Evolutionary conservation across 2,329 filamentous ascomycete species (phyloP).

Genomic region (Allantophomopsis cytisporea): DNA sequence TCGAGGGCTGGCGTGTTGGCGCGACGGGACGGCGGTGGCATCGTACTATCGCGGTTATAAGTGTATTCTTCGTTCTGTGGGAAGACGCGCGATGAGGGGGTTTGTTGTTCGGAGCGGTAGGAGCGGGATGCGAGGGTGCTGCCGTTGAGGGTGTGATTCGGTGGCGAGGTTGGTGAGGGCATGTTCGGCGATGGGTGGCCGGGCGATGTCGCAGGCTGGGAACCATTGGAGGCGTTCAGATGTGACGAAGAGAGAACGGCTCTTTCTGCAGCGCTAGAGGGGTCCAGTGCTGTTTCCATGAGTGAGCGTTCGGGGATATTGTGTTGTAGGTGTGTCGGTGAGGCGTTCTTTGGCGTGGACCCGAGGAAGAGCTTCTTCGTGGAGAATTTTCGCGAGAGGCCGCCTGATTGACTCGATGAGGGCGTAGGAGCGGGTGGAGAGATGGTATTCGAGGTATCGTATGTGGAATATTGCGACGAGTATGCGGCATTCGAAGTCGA

Average conservation of each 20-base stretch:
- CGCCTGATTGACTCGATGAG: constrained; percentile 34
- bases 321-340: constrained; percentile 61
- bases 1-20: constrained; percentile 49
- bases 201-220: constrained; percentile 36
- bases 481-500: constrained; percentile 6
- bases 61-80: constrained; percentile 28
- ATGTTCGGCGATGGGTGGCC: constrained; percentile 52
- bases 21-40: constrained; percentile 30
- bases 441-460: constrained; percentile 31
- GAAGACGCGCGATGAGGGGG: constrained; percentile 42
- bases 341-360: constrained; percentile 59
- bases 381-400: constrained; percentile 57
- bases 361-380: constrained; percentile 65
- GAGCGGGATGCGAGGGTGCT: constrained; percentile 43
- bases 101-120: constrained; percentile 42
- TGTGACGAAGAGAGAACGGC: constrained; percentile 56
- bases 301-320: constrained; percentile 52
- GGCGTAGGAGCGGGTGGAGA: constrained; percentile 45
- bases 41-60: constrained; percentile 11
- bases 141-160: constrained; percentile 19
- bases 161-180: constrained; percentile 57
- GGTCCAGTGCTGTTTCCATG: constrained; percentile 53
- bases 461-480: constrained; percentile 21
- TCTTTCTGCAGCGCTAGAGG: constrained; percentile 52
- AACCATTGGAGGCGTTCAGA: constrained; percentile 55